Percentiles rank a stretch among this genome's conserved stretches.
Conservation (phyloP, 2,329 filamentous ascomycete genomes). For the Ascochyta pisi region DNA sequence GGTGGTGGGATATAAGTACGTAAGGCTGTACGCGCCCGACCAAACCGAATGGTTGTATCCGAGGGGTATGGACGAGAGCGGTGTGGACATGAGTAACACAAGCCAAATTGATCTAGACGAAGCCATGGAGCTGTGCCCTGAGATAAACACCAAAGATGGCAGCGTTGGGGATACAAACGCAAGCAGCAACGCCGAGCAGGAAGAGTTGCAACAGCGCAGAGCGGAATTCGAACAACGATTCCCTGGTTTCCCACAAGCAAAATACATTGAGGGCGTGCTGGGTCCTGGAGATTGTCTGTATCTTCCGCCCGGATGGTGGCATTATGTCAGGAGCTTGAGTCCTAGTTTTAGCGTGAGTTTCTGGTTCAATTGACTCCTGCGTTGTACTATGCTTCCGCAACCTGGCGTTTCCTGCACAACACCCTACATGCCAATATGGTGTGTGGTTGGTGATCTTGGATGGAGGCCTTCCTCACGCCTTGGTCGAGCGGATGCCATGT, state of each 20-base stretch:
- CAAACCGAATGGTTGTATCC: slow-evolving; percentile 65
- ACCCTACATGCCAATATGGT: too few relatives aligned
- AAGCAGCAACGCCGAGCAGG: slow-evolving; percentile 7
- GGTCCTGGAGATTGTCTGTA: slow-evolving; percentile 84
- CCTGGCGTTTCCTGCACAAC: too few relatives aligned
- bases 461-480: too few relatives aligned
- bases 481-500: too few relatives aligned
- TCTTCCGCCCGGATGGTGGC: slow-evolving; percentile 96
- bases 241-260: slow-evolving; percentile 64
- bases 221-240: slow-evolving; percentile 47
- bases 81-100: slow-evolving; percentile 93
- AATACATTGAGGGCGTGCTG: slow-evolving; percentile 79
- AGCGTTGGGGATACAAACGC: slow-evolving; percentile 33
- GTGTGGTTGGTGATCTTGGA: too few relatives aligned
- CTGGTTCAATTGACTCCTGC: slow-evolving; percentile 67
- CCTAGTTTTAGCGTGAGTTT: slow-evolving; percentile 95
- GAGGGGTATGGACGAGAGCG: slow-evolving; percentile 65
- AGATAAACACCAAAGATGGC: slow-evolving; percentile 26
- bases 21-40: slow-evolving; percentile 83
- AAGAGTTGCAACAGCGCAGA: not conserved
- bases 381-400: not conserved
- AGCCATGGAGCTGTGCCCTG: slow-evolving; percentile 61
- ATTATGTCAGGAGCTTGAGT: slow-evolving; percentile 86
- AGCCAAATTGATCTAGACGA: slow-evolving; percentile 76
- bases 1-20: slow-evolving; percentile 87